Evolutionary conservation across 2,329 filamentous ascomycete species (phyloP).

Genomic region (Neopestalotiopsis rosae): DNA sequence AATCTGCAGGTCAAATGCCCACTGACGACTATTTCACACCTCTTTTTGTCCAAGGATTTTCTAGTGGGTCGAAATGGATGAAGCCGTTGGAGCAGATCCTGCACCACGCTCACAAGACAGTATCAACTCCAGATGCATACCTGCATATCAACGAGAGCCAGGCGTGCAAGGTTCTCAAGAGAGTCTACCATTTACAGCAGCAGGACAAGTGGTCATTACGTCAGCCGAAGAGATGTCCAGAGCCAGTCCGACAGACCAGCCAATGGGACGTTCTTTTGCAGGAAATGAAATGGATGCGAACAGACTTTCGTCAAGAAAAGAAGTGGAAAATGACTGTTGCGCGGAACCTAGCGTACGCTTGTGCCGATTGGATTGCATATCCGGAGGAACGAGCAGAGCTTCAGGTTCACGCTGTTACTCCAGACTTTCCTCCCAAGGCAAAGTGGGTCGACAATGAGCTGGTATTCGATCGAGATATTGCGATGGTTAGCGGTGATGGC

Average conservation of each 20-base stretch:
- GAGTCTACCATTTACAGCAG: constrained; percentile 90
- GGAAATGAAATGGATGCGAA: constrained; percentile 98
- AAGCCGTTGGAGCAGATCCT: constrained; percentile 74
- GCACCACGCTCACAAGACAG: constrained; percentile 83
- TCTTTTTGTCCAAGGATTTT: constrained; percentile 63
- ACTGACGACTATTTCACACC: constrained; percentile 70
- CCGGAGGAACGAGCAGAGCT: constrained; percentile 68
- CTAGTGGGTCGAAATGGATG: constrained; percentile 61
- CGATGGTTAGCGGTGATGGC: constrained; percentile 38
- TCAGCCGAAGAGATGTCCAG: constrained; percentile 83
- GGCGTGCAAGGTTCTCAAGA: constrained; percentile 82
- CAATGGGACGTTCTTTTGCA: constrained; percentile 88
- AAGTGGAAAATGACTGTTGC: constrained; percentile 91
- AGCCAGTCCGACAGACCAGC: constrained; percentile 76
- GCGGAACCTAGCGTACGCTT: constrained; percentile 79
- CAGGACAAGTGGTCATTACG: constrained; percentile 91
- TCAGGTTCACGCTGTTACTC: constrained; percentile 67
- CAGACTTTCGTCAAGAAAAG: constrained; percentile 90
- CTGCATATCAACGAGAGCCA: constrained; percentile 85
- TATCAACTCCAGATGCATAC: constrained; percentile 84
- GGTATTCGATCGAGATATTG: constrained; percentile 25
- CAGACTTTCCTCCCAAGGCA: constrained; percentile 39
- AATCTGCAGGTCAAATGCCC: constrained; percentile 46
- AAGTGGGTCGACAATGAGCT: constrained; percentile 12
- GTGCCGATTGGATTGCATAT: constrained; percentile 76